Conservation (phyloP, 768 basidiomycete species). For the Lentinula lateritia region DNA sequence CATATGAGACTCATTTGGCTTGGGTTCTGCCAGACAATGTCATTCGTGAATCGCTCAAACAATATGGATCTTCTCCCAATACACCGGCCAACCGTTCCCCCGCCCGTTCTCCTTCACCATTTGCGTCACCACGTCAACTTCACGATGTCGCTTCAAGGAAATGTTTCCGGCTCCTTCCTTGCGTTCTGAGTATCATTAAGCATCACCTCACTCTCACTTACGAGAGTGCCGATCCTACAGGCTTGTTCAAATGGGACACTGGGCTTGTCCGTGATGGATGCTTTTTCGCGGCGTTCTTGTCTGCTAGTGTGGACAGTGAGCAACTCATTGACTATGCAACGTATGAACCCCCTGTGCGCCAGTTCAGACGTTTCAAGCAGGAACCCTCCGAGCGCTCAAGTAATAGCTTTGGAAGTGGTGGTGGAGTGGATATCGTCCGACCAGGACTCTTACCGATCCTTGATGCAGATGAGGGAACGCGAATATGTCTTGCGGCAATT, state of each 20-base stretch:
- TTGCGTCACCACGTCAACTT: conserved; percentile 41
- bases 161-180: conserved; percentile 46
- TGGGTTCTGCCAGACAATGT: conserved; percentile 56
- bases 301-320: conserved; percentile 58
- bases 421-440: conserved; percentile 5
- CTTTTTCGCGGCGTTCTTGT: conserved; percentile 78
- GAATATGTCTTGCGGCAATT: conserved; percentile 69
- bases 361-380: conserved; percentile 27
- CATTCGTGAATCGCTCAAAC: conserved; percentile 78
- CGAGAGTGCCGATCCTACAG: conserved; percentile 23
- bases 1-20: conserved; percentile 3
- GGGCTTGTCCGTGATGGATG: conserved; percentile 85
- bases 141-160: conserved; percentile 43
- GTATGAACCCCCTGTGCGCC: conserved; percentile 10
- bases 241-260: conserved; percentile 81
- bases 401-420: conserved; percentile 13
- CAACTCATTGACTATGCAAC: conserved; percentile 18
- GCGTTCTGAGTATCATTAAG: conserved; percentile 46
- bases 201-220: conserved; percentile 35
- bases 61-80: conserved; percentile 28
- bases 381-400: conserved; percentile 24
- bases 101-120: conserved; percentile 36
- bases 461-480: conserved; percentile 39
- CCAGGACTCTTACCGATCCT: conserved; percentile 7
- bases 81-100: conserved; percentile 40